phyloP scores from a whole-genome alignment of 371 early-diverging fungal species.

The Rhizopus stolonifer region DNA sequence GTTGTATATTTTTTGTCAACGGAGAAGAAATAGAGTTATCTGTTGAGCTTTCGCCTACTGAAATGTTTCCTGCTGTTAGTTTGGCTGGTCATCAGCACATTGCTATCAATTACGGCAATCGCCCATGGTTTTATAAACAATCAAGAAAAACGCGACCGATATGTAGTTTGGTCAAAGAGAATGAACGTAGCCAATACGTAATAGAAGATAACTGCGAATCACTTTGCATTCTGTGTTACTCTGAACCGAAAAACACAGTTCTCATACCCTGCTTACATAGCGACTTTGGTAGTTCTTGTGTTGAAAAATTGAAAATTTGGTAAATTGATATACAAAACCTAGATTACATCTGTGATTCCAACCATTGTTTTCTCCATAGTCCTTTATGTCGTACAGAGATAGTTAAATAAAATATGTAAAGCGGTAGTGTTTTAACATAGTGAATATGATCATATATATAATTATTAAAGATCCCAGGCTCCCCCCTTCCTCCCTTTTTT shows the following conservation, averaged over 20 bases:
- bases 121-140: slow-evolving; percentile 43
- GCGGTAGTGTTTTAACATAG: background rate
- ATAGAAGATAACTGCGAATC: slow-evolving; percentile 27
- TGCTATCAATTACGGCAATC: slow-evolving; percentile 38
- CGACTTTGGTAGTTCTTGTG: slow-evolving; percentile 37
- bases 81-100: slow-evolving; percentile 45
- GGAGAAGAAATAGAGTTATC: slow-evolving; percentile 38
- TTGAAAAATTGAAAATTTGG: slow-evolving; percentile 36
- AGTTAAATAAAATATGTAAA: background rate
- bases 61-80: slow-evolving; percentile 42
- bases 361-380: background rate
- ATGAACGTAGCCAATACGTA: background rate
- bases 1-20: slow-evolving; percentile 42
- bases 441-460: no score
- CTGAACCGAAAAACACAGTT: slow-evolving; percentile 35
- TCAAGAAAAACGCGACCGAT: slow-evolving; percentile 10
- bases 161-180: slow-evolving; percentile 12
- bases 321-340: no score
- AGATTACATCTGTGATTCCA: no score
- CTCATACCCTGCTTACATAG: slow-evolving; percentile 42
- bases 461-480: no score
- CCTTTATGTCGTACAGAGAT: slow-evolving; percentile 20
- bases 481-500: no score
- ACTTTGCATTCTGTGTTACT: slow-evolving; percentile 43
- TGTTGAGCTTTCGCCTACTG: slow-evolving; percentile 21